Base-by-base conservation (phyloP, 768 basidiomycete species). In the Termitomyces bulborhizus region DNA sequence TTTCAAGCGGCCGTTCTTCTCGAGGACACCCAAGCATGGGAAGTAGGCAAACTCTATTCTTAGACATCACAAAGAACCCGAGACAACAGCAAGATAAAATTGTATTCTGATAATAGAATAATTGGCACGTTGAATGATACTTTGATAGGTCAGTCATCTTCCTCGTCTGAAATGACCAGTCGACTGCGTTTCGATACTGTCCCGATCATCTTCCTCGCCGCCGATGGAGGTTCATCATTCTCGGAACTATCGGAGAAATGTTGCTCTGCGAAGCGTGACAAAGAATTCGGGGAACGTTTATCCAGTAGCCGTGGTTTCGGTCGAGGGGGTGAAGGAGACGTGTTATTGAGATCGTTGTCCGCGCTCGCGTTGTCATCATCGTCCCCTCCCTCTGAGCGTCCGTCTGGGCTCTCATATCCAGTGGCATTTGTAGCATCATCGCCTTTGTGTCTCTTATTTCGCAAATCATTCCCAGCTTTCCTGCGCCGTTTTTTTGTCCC, bases 401-500 rank as follows among this genome's bases (percentile, higher is more conserved):
- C 60, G 16, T 60, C 61, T 34, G 37, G 54, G 39, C 51, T 58
- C 27, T 45, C 43, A 51, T 55, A 62, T 24, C 55, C 63, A 13
- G 56, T 57, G 39, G 60, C 44, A 53, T 62, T 21, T 51, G 68
- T 29, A 43, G 65, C 41, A 46, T 29, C 59, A 44, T 68, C 66
- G 50, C 67, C 63, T 63, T 70, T 71, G 60, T 68, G 65, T 51
- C 69, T 66, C 62, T 74, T 75, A 60, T 66, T 59, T 47, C 54
- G 59, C 1, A 58, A 56, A 44, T 63, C 63, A 54, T 72, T 68
- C 58, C 55, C 68, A 54, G 67, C 68, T 62, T 76, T 76, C 69
- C 73, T 69, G 47, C 76, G 68, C 50, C 76, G 65, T 65, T 80
- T 72, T 62, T 76, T 75, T 61, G 80, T 77, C 44, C 78, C 76